Conservation (phyloP, 768 basidiomycete species). For the Gloeophyllum trabeum region DNA sequence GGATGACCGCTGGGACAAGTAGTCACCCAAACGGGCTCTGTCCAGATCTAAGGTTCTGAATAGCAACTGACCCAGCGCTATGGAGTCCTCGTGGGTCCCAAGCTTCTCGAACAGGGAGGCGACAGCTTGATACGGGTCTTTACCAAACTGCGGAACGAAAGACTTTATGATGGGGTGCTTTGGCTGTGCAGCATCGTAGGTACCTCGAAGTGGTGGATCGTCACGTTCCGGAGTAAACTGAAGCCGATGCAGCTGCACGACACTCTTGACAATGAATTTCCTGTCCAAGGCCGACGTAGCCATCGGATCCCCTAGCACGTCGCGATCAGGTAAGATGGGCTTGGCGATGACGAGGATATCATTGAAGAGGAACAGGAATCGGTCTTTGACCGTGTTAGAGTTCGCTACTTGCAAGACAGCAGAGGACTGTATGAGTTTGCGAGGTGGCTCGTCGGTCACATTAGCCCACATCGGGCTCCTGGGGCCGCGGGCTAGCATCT, state of each 20-base stretch:
- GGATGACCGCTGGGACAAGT: conserved; percentile 64
- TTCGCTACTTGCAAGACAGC: conserved; percentile 93
- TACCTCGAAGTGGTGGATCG: conserved; percentile 20
- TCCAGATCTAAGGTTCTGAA: conserved; percentile 83
- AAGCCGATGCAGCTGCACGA: conserved; percentile 65
- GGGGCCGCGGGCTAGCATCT: conserved; percentile 51
- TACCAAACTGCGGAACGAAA: conserved; percentile 72
- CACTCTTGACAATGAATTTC: conserved; percentile 82
- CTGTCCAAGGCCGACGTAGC: conserved; percentile 53
- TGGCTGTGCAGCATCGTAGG: conserved; percentile 23
- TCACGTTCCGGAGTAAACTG: conserved; percentile 60
- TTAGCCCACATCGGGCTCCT: conserved; percentile 49
- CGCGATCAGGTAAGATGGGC: conserved; percentile 64
- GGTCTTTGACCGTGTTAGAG: conserved; percentile 87
- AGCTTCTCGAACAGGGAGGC: conserved; percentile 54
- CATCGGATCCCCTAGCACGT: conserved; percentile 50
- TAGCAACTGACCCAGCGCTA: conserved; percentile 61
- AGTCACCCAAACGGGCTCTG: conserved; percentile 72
- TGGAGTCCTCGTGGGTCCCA: conserved; percentile 50
- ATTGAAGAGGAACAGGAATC: conserved; percentile 94
- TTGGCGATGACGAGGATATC: conserved; percentile 93
- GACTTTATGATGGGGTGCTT: conserved; percentile 55
- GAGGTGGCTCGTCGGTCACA: conserved; percentile 74
- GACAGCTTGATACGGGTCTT: conserved; percentile 75
- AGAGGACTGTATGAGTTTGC: conserved; percentile 74